A percentile compares a stretch with the other conserved stretches of the same genome.
Evolutionary conservation across 1,284 basidiomycete genomes (phyloP).

Genomic region (Papiliotrema flavescens): DNA sequence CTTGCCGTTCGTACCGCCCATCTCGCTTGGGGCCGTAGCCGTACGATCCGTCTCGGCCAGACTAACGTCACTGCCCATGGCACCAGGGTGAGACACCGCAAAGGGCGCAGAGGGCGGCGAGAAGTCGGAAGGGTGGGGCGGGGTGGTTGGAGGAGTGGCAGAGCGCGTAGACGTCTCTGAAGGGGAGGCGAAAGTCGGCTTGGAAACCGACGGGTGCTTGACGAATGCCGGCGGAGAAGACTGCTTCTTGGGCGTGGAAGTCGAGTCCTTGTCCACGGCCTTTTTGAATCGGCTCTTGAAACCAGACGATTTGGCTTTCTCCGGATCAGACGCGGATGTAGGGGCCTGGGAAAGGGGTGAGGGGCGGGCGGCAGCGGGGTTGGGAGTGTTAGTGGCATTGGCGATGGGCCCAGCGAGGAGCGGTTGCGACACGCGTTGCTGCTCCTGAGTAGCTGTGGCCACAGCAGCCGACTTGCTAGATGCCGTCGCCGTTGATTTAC

Average conservation of each 20-base stretch:
- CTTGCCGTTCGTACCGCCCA: slow-evolving; percentile 54
- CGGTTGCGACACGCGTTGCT: slow-evolving; percentile 12
- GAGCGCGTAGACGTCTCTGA: slow-evolving; percentile 35
- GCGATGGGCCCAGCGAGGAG: slow-evolving; percentile 37
- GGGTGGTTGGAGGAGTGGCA: slow-evolving; percentile 25
- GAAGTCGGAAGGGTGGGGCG: slow-evolving; percentile 23
- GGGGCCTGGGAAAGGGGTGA: slow-evolving; percentile 33
- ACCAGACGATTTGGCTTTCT: slow-evolving; percentile 55
- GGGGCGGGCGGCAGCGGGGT: slow-evolving; percentile 16
- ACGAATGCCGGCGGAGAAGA: slow-evolving; percentile 7
- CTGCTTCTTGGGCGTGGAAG: slow-evolving; percentile 23
- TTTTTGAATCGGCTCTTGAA: slow-evolving; percentile 72
- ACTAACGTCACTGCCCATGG: slow-evolving; percentile 37
- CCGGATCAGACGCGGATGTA: slow-evolving; percentile 45
- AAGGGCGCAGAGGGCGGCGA: slow-evolving; percentile 31
- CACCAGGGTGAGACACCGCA: slow-evolving; percentile 22
- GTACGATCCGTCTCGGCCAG: slow-evolving; percentile 43
- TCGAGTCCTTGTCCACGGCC: slow-evolving; percentile 53
- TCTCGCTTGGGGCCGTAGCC: slow-evolving; percentile 41
- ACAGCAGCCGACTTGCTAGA: not conserved
- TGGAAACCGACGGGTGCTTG: slow-evolving; percentile 5
- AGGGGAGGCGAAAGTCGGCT: slow-evolving; percentile 21
- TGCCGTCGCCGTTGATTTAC: not conserved
- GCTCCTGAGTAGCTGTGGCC: not conserved
- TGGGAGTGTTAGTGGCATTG: slow-evolving; percentile 27